A percentile compares a stretch with the other conserved stretches of the same genome.
These are phyloP conservation scores for Rutidosis leptorrhynchoides DNA, from an alignment of 129 eudicot species.

Conservation along the genomic window DNA sequence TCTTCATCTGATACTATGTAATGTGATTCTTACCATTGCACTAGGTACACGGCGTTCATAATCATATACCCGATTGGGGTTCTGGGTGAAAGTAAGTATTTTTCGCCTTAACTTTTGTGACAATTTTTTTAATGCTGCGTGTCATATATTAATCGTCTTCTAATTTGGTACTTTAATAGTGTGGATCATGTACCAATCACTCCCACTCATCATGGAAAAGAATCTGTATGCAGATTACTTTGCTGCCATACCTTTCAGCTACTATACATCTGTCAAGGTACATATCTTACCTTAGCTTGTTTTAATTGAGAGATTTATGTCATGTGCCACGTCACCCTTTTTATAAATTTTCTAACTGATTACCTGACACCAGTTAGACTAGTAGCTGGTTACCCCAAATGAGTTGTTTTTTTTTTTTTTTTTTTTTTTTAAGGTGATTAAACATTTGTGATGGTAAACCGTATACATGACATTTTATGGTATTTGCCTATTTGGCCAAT, in stretches of 20 bases:
- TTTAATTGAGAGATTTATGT: neutral
- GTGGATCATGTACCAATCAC: constrained; percentile 93
- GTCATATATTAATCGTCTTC: neutral
- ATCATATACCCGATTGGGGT: constrained; percentile 79
- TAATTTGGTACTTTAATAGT: constrained; percentile 41
- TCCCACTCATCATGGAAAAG: constrained; percentile 63
- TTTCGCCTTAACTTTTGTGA: neutral
- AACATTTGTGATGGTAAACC: no score
- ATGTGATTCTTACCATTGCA: constrained; percentile 14
- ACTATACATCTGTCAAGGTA: constrained; percentile 63
- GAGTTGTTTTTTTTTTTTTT: no score
- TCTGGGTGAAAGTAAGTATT: constrained; percentile 75
- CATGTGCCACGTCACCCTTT: neutral
- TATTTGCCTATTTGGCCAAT: neutral
- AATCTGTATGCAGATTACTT: constrained; percentile 59
- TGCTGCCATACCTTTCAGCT: constrained; percentile 62
- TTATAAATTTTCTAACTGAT: neutral
- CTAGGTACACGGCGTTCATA: constrained; percentile 88
- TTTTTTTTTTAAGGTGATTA: no score
- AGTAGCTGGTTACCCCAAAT: neutral
- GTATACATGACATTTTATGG: no score
- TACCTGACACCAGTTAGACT: neutral
- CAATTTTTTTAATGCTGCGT: neutral
- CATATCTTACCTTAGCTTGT: constrained; percentile 21
- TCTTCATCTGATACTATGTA: neutral